phyloP scores from a whole-genome alignment of 495 filamentous ascomycete genomes.

The Cladorrhinum samala region DNA sequence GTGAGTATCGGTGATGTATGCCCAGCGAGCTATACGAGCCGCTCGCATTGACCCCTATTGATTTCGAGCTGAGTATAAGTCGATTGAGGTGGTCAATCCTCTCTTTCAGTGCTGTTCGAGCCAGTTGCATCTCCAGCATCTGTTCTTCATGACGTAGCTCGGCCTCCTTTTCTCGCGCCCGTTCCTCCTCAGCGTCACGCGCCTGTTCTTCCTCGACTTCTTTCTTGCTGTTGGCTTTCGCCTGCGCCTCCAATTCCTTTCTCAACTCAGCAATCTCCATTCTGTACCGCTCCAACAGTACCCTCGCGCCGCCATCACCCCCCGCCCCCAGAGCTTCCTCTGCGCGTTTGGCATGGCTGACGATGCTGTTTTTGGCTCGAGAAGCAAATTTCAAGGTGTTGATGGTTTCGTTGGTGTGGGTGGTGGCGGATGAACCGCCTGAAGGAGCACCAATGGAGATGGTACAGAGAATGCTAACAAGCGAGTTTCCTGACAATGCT shows the following conservation, averaged over 20 bases:
- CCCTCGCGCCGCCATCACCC: slow-evolving; percentile 75
- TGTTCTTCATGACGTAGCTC: slow-evolving; percentile 89
- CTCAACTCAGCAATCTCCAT: slow-evolving; percentile 86
- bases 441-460: slow-evolving; percentile 71
- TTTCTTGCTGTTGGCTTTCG: slow-evolving; percentile 51
- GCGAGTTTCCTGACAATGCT: slow-evolving; percentile 84
- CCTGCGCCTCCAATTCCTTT: slow-evolving; percentile 73
- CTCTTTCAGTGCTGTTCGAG: slow-evolving; percentile 90
- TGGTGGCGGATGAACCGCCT: slow-evolving; percentile 54
- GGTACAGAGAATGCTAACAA: slow-evolving; percentile 95
- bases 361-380: slow-evolving; percentile 93
- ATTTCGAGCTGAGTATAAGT: slow-evolving; percentile 90
- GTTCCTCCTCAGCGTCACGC: slow-evolving; percentile 55
- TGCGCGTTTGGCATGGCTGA: slow-evolving; percentile 92
- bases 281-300: slow-evolving; percentile 86
- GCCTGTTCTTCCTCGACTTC: slow-evolving; percentile 59
- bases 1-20: slow-evolving; percentile 55
- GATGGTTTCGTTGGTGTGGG: slow-evolving; percentile 78
- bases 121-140: slow-evolving; percentile 96
- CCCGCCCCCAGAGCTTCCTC: slow-evolving; percentile 77
- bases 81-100: slow-evolving; percentile 96
- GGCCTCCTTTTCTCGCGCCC: slow-evolving; percentile 72
- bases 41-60: slow-evolving; percentile 79
- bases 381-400: slow-evolving; percentile 97
- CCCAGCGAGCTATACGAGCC: slow-evolving; percentile 68